Conservation (phyloP, 31 red algal species). For the Porphyra umbilicalis region DNA sequence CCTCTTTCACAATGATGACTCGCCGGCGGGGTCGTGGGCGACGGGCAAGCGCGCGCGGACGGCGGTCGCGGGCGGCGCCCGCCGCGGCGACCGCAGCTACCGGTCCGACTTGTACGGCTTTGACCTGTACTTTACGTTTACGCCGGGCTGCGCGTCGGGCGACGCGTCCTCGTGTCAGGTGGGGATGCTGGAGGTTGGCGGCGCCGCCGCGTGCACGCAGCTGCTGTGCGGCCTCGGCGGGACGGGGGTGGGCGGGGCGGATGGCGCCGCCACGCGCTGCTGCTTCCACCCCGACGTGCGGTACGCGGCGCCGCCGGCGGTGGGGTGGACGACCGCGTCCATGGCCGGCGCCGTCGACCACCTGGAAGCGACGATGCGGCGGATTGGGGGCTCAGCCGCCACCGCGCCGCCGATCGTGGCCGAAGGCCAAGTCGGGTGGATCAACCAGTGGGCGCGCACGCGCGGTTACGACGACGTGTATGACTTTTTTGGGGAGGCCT, state of each 20-base stretch:
- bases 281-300: conserved; percentile 20
- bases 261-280: conserved; percentile 30
- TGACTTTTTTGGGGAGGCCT: conserved; percentile 77
- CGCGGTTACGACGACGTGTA: conserved; percentile 87
- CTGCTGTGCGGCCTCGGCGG: conserved; percentile 50
- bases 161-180: conserved; percentile 40
- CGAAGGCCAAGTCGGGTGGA: conserved; percentile 74
- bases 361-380: conserved; percentile 31
- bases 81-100: conserved; percentile 32
- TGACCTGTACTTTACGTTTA: conserved; percentile 86
- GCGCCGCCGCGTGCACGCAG: conserved; percentile 26
- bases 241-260: conserved; percentile 59
- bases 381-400: conserved; percentile 60
- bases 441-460: conserved; percentile 82
- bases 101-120: conserved; percentile 81
- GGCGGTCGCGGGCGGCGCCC: conserved; percentile 10
- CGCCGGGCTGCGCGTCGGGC: conserved; percentile 42
- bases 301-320: conserved; percentile 32
- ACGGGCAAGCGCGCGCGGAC: conserved; percentile 36
- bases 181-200: conserved; percentile 53
- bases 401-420: conserved; percentile 51
- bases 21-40: conserved; percentile 79
- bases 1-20: conserved; percentile 85
- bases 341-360: conserved; percentile 58
- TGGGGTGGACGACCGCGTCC: conserved; percentile 44